Evolutionary conservation across 805 yeast genomes (phyloP), one percentile per base, ranked within the genome.

Genomic region (Hermanozyma aechmeae): DNA sequence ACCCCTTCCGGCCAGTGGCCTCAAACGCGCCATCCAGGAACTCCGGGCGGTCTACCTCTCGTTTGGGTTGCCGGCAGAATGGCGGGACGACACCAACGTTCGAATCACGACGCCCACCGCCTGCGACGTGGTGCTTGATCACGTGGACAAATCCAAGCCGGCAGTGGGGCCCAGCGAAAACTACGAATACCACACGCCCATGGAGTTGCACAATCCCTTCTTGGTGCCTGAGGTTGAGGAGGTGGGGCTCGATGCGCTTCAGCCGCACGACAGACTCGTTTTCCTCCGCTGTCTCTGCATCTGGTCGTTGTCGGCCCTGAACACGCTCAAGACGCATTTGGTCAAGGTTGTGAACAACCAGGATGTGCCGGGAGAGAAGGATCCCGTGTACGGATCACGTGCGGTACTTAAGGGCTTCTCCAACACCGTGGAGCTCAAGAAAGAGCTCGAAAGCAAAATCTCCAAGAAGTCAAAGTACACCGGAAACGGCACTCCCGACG

Each of bases 281-380:
- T 35, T 61, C 44, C 34, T 63, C n/a, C 49, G 64, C 13, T 40
- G 51, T 3, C 40, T 63, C 29, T 48, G 51, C 3, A 53, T 50
- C 23, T 63, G 69, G 69, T 40, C 55, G 6, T 35, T 62, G 11
- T 37, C 53, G 3, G 39, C 47, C 3, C 58, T 63, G 1, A 58
- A 57, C 16, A 30, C 35, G 2, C 41, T 63, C 10, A 56, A 48
- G 34, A 27, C 42, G 3, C 37, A 38, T 16, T 44, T 61, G n/a
- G 29, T 43, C 4, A 45, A 42, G 9, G 40, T 40, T 19, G 26
- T 52, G 5, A 51, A 43, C 28, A 29, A 40, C 15, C 64, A 55
- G 30, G 66, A 62, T 29, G 34, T 53, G 10, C 53, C 61, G 0
- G 65, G 65, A 2, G 65, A 58, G 18, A 52, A 53, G 25, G 63